Conservation (phyloP, 768 basidiomycete genomes). For the Lentinula lateritia region DNA sequence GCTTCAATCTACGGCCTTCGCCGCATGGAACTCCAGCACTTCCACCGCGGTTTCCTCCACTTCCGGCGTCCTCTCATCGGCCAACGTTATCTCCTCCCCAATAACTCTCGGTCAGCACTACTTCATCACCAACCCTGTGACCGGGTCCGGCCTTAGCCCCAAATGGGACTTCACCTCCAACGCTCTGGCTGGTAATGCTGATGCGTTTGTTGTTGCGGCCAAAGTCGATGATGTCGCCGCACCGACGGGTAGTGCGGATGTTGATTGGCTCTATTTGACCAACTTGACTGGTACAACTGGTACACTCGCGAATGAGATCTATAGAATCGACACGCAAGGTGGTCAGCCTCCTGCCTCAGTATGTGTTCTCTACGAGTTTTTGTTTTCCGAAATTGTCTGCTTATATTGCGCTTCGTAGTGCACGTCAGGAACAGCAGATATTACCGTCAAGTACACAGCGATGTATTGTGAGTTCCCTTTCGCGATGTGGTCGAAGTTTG, state of each 20-base stretch:
- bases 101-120: conserved; percentile 43
- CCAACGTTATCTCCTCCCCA: not conserved
- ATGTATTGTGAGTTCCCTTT: conserved; percentile 40
- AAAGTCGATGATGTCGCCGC: conserved; percentile 35
- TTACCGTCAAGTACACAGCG: conserved; percentile 45
- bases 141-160: conserved; percentile 37
- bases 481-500: not conserved
- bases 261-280: conserved; percentile 52
- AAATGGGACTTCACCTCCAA: conserved; percentile 53
- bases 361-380: conserved; percentile 12
- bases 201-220: conserved; percentile 43
- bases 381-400: not conserved
- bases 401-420: conserved; percentile 22
- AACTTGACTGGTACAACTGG: conserved; percentile 36
- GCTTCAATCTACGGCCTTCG: conserved; percentile 10
- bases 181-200: conserved; percentile 30
- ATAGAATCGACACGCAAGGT: conserved; percentile 44
- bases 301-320: conserved; percentile 42
- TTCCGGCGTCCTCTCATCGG: not conserved
- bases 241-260: conserved; percentile 34
- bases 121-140: conserved; percentile 44
- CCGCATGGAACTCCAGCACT: conserved; percentile 15
- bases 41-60: conserved; percentile 6
- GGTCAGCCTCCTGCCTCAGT: conserved; percentile 52
- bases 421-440: conserved; percentile 30